A percentile compares a stretch with the other conserved stretches of the same genome.
These are phyloP conservation scores for Suillus occidentalis DNA, from an alignment of 768 basidiomycete genomes.

Conservation along the genomic window DNA sequence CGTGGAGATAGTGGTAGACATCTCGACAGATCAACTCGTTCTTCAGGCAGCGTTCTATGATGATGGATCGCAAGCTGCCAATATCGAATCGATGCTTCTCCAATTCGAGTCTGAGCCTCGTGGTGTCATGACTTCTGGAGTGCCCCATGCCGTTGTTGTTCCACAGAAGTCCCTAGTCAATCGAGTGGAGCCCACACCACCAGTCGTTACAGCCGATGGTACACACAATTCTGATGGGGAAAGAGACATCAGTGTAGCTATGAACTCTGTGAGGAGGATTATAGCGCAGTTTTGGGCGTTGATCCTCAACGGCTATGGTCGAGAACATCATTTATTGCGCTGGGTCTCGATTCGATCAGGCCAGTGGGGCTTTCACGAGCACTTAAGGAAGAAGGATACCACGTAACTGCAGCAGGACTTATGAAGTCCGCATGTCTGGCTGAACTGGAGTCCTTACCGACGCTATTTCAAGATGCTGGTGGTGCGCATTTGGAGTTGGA, in stretches of 20 bases:
- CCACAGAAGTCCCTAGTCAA: not conserved
- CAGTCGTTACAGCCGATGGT: not conserved
- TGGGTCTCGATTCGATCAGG: conserved; percentile 50
- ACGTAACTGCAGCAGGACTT: conserved; percentile 37
- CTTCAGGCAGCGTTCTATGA: conserved; percentile 25
- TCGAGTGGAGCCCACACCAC: not conserved
- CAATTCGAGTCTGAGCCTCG: conserved; percentile 29
- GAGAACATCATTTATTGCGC: conserved; percentile 39
- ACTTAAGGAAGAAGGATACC: conserved; percentile 34
- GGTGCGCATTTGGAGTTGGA: not conserved
- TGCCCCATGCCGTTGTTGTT: conserved; percentile 3
- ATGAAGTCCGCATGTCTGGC: conserved; percentile 24
- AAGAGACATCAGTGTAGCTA: not conserved
- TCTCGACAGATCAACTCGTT: conserved; percentile 15
- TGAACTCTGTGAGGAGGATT: conserved; percentile 15
- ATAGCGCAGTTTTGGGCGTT: conserved; percentile 21
- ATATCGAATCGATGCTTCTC: conserved; percentile 23
- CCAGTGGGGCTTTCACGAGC: conserved; percentile 42
- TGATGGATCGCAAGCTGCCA: conserved; percentile 14
- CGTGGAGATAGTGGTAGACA: conserved; percentile 27
- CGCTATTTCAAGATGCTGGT: not conserved
- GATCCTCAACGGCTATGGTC: conserved; percentile 14
- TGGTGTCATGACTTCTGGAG: conserved; percentile 13
- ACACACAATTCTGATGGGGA: conserved; percentile 1
- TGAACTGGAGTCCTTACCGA: conserved; percentile 6